Base-by-base conservation (phyloP, 768 basidiomycete species). In the Hortiboletus campestris region DNA sequence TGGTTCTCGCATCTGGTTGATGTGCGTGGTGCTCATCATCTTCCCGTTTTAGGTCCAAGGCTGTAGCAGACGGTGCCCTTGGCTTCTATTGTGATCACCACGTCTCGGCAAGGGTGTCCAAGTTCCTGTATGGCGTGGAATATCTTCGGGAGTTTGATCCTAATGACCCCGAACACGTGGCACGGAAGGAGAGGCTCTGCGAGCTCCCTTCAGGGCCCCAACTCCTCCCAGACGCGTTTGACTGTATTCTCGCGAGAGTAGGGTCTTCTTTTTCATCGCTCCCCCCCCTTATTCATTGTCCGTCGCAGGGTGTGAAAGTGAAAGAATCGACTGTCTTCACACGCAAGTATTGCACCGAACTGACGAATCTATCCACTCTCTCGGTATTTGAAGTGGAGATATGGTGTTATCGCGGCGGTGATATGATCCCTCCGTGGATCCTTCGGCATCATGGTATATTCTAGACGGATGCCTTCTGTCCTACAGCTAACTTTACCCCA, bases 31-130 rank as follows among this genome's bases (percentile, higher is more conserved):
- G 36, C 47, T 61, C 25, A 57, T 50, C 11, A 16, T 14, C 12
- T 50, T 53, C 28, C 48, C 19, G 12, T 53, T 62, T n/a, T 60
- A 91, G 89, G 14, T 90, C 90, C 17, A 92, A 92, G 70, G 89
- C 90, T 4, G 89, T 91, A 8, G 88, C 90, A 31, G 88, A 92
- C 59, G 89, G 90, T 25, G 88, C 89, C 2, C 82, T 91, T 58
- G 88, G 88, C 29, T 92, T 91, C 70, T 91, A 89, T 70, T 88
- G 86, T 60, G 89, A 91, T 63, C 90, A 91, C 58, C 85, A 90
- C 61, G 90, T 92, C 52, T 87, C 87, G 6, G 87, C 89, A 22
- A 82, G 89, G 42, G 84, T 90, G 75, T 87, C 88, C 31, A 89
- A 80, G 67, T 90, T 81, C 65, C 84, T 89, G 83, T 92, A 91